Conservation (phyloP, 2,329 filamentous ascomycete species). For the Exophiala aquamarina region DNA sequence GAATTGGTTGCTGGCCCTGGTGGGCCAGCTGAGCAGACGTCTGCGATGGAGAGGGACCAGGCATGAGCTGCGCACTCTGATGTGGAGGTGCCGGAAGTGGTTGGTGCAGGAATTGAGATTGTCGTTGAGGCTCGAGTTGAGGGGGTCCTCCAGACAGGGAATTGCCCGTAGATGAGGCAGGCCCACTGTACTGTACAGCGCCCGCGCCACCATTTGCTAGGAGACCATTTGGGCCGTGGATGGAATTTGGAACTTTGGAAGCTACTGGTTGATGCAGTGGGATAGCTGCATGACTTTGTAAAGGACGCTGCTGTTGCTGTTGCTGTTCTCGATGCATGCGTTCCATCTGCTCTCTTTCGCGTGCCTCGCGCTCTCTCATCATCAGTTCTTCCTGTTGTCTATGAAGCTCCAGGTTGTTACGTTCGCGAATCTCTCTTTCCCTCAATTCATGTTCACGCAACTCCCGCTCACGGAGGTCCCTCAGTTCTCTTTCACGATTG, state of each 20-base stretch:
- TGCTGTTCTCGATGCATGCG: slow-evolving; percentile 59
- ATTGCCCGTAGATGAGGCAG: slow-evolving; percentile 58
- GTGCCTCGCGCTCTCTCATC: slow-evolving; percentile 55
- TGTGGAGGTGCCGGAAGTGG: slow-evolving; percentile 46
- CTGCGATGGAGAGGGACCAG: slow-evolving; percentile 43
- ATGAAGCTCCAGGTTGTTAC: slow-evolving; percentile 54
- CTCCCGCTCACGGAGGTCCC: slow-evolving; percentile 54
- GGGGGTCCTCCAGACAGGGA: slow-evolving; percentile 51
- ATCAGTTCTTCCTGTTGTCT: slow-evolving; percentile 57
- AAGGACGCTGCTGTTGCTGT: slow-evolving; percentile 68
- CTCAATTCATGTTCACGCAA: slow-evolving; percentile 55
- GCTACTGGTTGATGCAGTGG: slow-evolving; percentile 94
- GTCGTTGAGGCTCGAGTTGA: slow-evolving; percentile 54
- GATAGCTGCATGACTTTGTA: slow-evolving; percentile 85
- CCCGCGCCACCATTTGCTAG: slow-evolving; percentile 70
- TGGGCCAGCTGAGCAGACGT: slow-evolving; percentile 64
- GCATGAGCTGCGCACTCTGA: slow-evolving; percentile 50
- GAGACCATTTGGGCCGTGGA: slow-evolving; percentile 89
- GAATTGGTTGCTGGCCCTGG: slow-evolving; percentile 74
- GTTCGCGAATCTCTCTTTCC: slow-evolving; percentile 59
- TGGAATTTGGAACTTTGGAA: slow-evolving; percentile 73
- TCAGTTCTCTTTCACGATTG: slow-evolving; percentile 36
- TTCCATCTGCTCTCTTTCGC: slow-evolving; percentile 61
- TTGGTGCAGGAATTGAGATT: slow-evolving; percentile 62
- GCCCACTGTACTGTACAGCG: slow-evolving; percentile 50